Percentiles rank a stretch among this genome's conserved stretches.
Conservation (phyloP, 495 filamentous ascomycete species). For the Penicillium manginii region DNA sequence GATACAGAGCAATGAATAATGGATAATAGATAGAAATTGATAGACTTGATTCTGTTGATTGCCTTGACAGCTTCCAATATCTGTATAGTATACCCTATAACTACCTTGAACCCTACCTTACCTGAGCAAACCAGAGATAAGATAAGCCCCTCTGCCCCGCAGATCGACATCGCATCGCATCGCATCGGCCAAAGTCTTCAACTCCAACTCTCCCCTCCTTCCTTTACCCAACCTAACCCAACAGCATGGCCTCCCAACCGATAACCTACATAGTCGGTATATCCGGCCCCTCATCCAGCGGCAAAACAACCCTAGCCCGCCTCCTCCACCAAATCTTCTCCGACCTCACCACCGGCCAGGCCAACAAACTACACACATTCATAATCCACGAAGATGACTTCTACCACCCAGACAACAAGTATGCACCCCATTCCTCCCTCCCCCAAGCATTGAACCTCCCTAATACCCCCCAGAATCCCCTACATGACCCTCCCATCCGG, state of each 20-base stretch:
- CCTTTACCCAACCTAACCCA: neutral
- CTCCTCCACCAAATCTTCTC: conserved; percentile 75
- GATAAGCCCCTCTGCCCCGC: neutral
- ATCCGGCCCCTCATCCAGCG: conserved; percentile 75
- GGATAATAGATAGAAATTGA: no score
- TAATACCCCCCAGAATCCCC: conserved; percentile 53
- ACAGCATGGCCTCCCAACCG: conserved; percentile 7
- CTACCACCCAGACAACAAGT: conserved; percentile 76
- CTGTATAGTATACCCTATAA: no score
- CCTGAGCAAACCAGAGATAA: neutral
- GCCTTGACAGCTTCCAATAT: no score
- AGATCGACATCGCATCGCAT: no score
- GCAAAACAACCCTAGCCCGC: conserved; percentile 79
- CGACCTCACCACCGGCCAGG: no score
- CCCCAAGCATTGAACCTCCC: conserved; percentile 6
- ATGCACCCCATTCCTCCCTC: conserved; percentile 14
- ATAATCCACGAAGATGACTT: conserved; percentile 95
- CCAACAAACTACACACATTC: conserved; percentile 60
- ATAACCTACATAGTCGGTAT: conserved; percentile 66
- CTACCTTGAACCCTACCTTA: no score
- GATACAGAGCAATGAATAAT: conserved; percentile 6
- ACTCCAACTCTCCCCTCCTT: neutral
- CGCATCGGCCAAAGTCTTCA: neutral
- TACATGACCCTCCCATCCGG: conserved; percentile 43
- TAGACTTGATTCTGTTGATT: no score